Evolutionary conservation across 2,329 filamentous ascomycete genomes (phyloP).

Genomic region (Chrysoporthe cubensis): DNA sequence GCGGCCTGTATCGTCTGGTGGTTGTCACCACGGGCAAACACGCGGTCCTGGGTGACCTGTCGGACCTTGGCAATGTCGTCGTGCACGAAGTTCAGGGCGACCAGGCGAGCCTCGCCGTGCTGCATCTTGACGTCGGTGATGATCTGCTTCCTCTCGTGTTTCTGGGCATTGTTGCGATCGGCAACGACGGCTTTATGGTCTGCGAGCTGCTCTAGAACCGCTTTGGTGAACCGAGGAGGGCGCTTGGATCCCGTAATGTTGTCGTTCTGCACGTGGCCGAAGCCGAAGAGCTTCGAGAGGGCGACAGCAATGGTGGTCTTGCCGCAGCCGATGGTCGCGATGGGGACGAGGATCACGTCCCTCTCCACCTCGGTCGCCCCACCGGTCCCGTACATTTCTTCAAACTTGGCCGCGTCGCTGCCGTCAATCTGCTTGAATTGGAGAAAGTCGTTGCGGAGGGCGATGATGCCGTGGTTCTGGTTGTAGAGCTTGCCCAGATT

Average conservation of each 20-base stretch:
- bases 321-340: slow-evolving; percentile 93
- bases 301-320: slow-evolving; percentile 92
- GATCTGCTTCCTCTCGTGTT: slow-evolving; percentile 84
- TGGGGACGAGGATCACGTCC: slow-evolving; percentile 82
- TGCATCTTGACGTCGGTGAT: slow-evolving; percentile 74
- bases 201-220: slow-evolving; percentile 67
- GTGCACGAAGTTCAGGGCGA: slow-evolving; percentile 89
- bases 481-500: slow-evolving; percentile 73
- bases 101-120: slow-evolving; percentile 66
- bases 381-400: slow-evolving; percentile 59
- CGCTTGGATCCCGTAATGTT: slow-evolving; percentile 81
- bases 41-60: slow-evolving; percentile 74
- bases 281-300: slow-evolving; percentile 80
- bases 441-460: slow-evolving; percentile 85
- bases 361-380: slow-evolving; percentile 59
- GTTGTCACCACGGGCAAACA: slow-evolving; percentile 87
- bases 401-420: slow-evolving; percentile 81
- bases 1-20: slow-evolving; percentile 96
- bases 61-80: slow-evolving; percentile 75
- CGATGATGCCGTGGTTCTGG: slow-evolving; percentile 92
- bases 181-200: slow-evolving; percentile 77
- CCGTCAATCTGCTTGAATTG: slow-evolving; percentile 82
- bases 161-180: slow-evolving; percentile 92
- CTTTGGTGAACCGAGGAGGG: slow-evolving; percentile 75
- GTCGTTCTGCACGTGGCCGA: slow-evolving; percentile 96